Conservation (phyloP, 1,139 yeast species). For the Blastobotrys capitulatus region DNA sequence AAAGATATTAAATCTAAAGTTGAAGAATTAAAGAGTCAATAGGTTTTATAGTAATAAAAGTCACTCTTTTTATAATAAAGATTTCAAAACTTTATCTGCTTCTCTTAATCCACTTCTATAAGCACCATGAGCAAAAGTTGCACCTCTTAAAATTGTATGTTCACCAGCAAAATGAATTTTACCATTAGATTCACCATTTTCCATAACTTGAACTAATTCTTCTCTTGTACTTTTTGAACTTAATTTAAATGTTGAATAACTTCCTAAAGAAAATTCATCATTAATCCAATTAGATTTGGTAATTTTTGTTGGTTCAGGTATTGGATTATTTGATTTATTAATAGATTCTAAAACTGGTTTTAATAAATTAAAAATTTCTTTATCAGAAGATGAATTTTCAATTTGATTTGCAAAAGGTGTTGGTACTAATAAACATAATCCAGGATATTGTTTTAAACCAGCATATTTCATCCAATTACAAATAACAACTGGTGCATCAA, state of each 20-base stretch:
- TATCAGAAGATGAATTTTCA: slow-evolving; percentile 35
- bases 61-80: too few relatives aligned
- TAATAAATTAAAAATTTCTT: slow-evolving; percentile 20
- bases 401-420: slow-evolving; percentile 42
- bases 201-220: slow-evolving; percentile 50
- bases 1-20: slow-evolving; percentile 50
- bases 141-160: slow-evolving; percentile 69
- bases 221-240: slow-evolving; percentile 55
- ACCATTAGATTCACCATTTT: slow-evolving; percentile 43
- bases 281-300: slow-evolving; percentile 61
- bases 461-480: slow-evolving; percentile 22
- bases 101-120: slow-evolving; percentile 72
- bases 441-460: slow-evolving; percentile 37
- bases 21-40: background rate
- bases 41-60: too few relatives aligned
- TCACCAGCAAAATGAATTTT: slow-evolving; percentile 77
- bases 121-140: slow-evolving; percentile 87
- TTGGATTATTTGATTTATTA: slow-evolving; percentile 21
- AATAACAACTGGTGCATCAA: slow-evolving; percentile 19
- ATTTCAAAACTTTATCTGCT: slow-evolving; percentile 36
- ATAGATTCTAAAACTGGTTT: slow-evolving; percentile 23
- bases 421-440: slow-evolving; percentile 30
- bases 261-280: slow-evolving; percentile 67
- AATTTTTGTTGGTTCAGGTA: slow-evolving; percentile 48
- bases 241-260: slow-evolving; percentile 62